Evolutionary conservation across 345 rosid genomes (phyloP).

Genomic region (Fremontodendron californicum): DNA sequence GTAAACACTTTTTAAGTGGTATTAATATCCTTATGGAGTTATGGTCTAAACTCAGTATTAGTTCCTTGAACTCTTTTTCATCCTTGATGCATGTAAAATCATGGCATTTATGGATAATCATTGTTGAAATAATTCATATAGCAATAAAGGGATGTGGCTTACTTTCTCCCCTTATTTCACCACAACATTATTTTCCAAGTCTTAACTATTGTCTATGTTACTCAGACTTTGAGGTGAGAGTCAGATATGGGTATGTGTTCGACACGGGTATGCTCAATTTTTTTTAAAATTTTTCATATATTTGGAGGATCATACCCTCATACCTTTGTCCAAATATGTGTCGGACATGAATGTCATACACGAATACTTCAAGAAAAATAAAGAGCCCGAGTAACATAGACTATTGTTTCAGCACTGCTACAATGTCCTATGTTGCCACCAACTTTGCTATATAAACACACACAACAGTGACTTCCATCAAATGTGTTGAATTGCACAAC

Average conservation of each 20-base stretch:
- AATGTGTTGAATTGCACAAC: background rate
- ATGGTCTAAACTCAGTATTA: background rate
- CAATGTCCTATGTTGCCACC: background rate
- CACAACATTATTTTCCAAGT: background rate
- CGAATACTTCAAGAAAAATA: no score
- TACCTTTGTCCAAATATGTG: no score
- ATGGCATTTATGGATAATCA: no score
- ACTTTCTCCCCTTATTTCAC: background rate
- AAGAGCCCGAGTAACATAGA: no score
- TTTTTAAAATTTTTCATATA: no score
- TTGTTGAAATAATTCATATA: background rate
- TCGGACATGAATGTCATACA: no score
- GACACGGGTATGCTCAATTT: no score
- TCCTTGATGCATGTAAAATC: no score
- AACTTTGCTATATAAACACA: background rate
- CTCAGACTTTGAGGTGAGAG: no score
- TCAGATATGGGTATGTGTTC: no score
- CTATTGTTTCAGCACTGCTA: background rate
- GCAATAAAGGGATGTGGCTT: background rate
- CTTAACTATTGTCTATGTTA: background rate
- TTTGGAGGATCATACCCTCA: no score
- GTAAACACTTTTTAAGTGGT: background rate
- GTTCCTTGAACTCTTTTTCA: background rate
- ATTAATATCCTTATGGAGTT: background rate
- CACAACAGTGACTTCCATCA: background rate